Conservation (phyloP, 257 asterid species). For the Plectranthus barbatus region DNA sequence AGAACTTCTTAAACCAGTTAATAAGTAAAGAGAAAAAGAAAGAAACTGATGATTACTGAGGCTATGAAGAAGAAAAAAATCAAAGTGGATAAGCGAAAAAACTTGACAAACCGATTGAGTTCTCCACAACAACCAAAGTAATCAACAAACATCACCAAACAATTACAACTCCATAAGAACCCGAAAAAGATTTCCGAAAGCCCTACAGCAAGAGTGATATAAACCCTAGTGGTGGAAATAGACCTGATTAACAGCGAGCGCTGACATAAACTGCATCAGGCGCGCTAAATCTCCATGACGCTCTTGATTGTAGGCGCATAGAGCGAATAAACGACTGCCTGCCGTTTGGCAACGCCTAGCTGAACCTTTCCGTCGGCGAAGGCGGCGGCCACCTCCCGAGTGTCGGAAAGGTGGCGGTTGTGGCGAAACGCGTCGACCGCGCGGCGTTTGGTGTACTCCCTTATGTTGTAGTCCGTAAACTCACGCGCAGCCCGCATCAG, state of each 20-base stretch:
- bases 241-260: conserved; percentile 14
- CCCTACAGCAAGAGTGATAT: neutral
- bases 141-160: neutral
- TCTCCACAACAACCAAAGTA: neutral
- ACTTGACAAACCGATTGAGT: neutral
- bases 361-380: conserved; percentile 70
- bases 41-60: neutral
- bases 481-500: conserved; percentile 64
- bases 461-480: conserved; percentile 71
- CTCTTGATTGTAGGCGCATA: conserved; percentile 63
- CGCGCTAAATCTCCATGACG: conserved; percentile 62
- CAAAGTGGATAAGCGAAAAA: neutral
- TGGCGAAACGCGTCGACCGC: conserved; percentile 70
- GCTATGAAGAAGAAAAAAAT: neutral
- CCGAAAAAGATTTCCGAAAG: neutral
- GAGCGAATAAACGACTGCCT: conserved; percentile 70
- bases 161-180: neutral
- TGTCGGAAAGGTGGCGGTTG: conserved; percentile 44
- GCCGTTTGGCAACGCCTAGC: conserved; percentile 76
- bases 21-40: no score
- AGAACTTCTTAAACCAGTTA: neutral
- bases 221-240: conserved; percentile 11
- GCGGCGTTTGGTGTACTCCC: conserved; percentile 89
- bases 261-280: conserved; percentile 4
- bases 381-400: conserved; percentile 46